phyloP scores from a whole-genome alignment of 1,284 basidiomycete species.

The Ustilago trichophora region DNA sequence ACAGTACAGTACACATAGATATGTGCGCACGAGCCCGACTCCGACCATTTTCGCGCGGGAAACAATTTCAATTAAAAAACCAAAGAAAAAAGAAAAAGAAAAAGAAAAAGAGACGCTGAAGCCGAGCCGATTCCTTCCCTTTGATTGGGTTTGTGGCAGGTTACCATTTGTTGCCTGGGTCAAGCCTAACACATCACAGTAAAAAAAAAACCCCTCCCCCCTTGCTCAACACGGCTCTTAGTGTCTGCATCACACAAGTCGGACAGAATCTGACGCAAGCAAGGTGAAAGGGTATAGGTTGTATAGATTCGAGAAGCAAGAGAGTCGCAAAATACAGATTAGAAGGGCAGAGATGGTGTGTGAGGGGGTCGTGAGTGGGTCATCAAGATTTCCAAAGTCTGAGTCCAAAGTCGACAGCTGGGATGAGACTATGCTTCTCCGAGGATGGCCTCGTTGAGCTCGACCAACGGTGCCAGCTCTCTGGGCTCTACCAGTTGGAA shows the following conservation, averaged over 20 bases:
- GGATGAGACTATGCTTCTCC: conserved; percentile 48
- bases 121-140: conserved; percentile 2
- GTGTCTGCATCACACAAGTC: too few species aligned
- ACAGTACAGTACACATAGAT: too few species aligned
- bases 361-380: background rate
- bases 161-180: background rate
- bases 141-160: background rate
- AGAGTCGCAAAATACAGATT: conserved; percentile 4
- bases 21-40: too few species aligned
- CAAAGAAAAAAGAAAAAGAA: too few species aligned
- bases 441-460: conserved; percentile 94
- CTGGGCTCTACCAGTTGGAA: conserved; percentile 97
- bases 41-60: conserved; percentile 1
- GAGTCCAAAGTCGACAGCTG: too few species aligned
- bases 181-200: conserved; percentile 3
- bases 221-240: too few species aligned
- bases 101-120: conserved; percentile 1
- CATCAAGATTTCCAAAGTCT: too few species aligned
- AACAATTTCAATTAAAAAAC: background rate
- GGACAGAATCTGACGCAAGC: too few species aligned
- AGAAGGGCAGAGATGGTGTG: background rate
- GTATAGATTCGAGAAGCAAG: background rate
- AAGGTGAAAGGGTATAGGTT: conserved; percentile 2
- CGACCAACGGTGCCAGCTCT: conserved; percentile 92
- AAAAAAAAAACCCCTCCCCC: too few species aligned